A percentile compares a stretch with the other conserved stretches of the same genome.
These are phyloP conservation scores for Scutellaria baicalensis DNA, from an alignment of 257 asterid species.

Conservation along the genomic window DNA sequence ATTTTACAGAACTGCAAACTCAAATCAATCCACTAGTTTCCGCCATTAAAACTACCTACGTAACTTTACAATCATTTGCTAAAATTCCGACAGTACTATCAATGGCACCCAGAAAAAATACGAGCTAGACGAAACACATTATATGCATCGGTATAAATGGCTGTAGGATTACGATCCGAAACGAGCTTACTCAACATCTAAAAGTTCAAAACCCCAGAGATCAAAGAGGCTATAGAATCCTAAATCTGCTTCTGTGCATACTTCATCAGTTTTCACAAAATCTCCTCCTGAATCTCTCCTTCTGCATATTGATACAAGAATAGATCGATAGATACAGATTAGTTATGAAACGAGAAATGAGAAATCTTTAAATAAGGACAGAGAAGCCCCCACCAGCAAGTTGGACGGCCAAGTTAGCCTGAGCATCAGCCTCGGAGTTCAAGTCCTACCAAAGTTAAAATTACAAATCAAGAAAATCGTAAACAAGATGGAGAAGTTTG, in stretches of 20 bases:
- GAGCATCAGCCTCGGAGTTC: constrained; percentile 96
- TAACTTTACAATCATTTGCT: background rate
- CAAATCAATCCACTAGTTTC: background rate
- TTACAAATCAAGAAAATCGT: background rate
- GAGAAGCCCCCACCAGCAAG: constrained; percentile 64
- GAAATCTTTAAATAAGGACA: background rate
- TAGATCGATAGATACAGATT: background rate
- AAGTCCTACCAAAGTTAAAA: constrained; percentile 42
- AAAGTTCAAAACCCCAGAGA: background rate
- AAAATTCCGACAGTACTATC: background rate
- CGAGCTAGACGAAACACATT: background rate
- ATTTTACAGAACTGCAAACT: background rate
- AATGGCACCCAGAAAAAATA: background rate
- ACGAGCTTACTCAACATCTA: background rate
- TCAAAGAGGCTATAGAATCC: background rate
- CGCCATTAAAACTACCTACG: background rate
- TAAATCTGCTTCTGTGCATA: background rate
- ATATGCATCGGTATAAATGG: too few relatives aligned
- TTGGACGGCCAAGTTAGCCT: constrained; percentile 78
- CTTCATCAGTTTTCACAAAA: background rate
- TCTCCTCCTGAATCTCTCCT: constrained; percentile 79
- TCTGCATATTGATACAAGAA: constrained; percentile 32
- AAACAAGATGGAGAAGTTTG: background rate
- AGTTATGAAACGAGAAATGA: background rate
- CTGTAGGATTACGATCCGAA: too few relatives aligned